Evolutionary conservation across 306 rosid genomes (phyloP).

Genomic region (Cucurbita moschata): DNA sequence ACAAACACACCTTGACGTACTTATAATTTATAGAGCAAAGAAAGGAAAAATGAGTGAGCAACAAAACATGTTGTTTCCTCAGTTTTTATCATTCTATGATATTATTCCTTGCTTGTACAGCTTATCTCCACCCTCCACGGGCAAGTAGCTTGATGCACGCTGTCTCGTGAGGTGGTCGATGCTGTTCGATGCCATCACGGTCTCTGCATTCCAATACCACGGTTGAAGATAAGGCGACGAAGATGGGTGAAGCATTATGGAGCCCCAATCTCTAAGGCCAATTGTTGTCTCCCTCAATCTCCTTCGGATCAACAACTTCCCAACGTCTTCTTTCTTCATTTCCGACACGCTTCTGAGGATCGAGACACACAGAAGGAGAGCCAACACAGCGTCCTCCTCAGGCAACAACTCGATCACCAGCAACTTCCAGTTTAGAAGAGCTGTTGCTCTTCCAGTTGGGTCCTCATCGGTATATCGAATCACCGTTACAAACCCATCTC

Average conservation of each 20-base stretch:
- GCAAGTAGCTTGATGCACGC: slow-evolving; percentile 35
- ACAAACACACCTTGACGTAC: background rate
- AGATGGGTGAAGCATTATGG: slow-evolving; percentile 60
- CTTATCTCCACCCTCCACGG: slow-evolving; percentile 69
- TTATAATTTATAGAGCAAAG: background rate
- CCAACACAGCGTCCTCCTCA: slow-evolving; percentile 63
- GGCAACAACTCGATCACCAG: slow-evolving; percentile 58
- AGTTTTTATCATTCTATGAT: slow-evolving; percentile 11
- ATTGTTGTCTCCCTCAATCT: slow-evolving; percentile 48
- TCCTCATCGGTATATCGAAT: slow-evolving; percentile 59
- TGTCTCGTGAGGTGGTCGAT: slow-evolving; percentile 25
- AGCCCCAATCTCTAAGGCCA: slow-evolving; percentile 75
- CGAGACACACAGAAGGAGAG: slow-evolving; percentile 63
- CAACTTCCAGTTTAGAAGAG: slow-evolving; percentile 75
- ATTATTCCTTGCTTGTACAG: slow-evolving; percentile 52
- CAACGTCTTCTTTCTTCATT: slow-evolving; percentile 59
- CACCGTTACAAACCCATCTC: slow-evolving; percentile 49
- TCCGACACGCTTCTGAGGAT: slow-evolving; percentile 66
- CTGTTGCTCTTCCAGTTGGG: slow-evolving; percentile 64
- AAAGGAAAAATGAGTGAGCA: background rate
- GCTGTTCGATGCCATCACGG: slow-evolving; percentile 29
- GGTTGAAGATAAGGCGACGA: slow-evolving; percentile 63
- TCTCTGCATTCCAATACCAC: slow-evolving; percentile 55
- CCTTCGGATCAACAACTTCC: slow-evolving; percentile 58
- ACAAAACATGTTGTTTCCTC: background rate